Percentiles rank a stretch among this genome's conserved stretches.
Conservation (phyloP, 2,329 filamentous ascomycete species). For the Calycina herbarum region DNA sequence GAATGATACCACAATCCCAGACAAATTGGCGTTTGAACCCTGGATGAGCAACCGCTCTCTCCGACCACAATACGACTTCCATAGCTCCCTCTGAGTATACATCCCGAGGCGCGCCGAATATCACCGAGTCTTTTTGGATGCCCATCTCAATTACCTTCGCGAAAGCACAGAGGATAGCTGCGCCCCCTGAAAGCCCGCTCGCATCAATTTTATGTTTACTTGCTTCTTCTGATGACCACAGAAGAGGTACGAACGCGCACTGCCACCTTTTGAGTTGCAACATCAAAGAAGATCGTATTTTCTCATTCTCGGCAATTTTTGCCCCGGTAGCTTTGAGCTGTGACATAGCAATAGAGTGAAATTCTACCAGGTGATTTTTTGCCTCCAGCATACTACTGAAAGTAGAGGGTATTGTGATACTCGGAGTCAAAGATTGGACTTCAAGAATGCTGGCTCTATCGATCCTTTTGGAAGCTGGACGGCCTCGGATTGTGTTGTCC, state of each 20-base stretch:
- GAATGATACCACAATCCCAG: conserved; percentile 27
- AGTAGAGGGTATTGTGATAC: conserved; percentile 13
- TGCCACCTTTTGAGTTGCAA: conserved; percentile 6
- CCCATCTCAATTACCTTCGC: neutral
- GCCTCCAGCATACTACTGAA: conserved; percentile 20
- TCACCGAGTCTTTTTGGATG: neutral
- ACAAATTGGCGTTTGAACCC: conserved; percentile 27
- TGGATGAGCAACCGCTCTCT: conserved; percentile 14
- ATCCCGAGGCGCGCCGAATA: neutral
- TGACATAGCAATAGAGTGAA: conserved; percentile 20
- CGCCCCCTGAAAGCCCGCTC: neutral
- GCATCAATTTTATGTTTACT: neutral
- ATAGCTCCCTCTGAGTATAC: no score
- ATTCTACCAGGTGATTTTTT: conserved; percentile 17
- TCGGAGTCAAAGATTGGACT: conserved; percentile 18
- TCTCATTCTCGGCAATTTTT: neutral
- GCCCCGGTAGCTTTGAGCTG: neutral
- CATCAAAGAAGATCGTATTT: neutral
- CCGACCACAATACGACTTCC: conserved; percentile 21
- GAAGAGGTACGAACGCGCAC: conserved; percentile 9
- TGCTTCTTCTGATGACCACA: neutral
- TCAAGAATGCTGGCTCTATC: conserved; percentile 17
- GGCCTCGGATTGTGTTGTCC: conserved; percentile 20
- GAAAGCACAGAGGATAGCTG: neutral
- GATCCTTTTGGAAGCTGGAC: conserved; percentile 11